A percentile compares a stretch with the other conserved stretches of the same genome.
phyloP scores from a whole-genome alignment of 257 asterid genomes.

The Parsonsia alboflavescens region DNA sequence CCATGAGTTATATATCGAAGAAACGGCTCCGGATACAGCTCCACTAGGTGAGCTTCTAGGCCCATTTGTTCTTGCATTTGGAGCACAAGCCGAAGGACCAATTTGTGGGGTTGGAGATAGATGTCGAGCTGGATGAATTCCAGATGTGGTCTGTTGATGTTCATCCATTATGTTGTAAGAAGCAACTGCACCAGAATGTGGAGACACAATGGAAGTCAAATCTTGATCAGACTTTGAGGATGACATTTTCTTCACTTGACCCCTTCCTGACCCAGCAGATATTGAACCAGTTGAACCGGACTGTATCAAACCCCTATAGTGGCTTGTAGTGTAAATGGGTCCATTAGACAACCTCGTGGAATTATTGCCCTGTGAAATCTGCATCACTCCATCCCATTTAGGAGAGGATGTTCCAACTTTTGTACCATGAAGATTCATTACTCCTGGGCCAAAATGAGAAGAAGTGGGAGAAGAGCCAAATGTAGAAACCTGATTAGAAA shows the following conservation, averaged over 20 bases:
- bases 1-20: conserved; percentile 50
- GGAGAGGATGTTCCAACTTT: conserved; percentile 61
- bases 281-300: conserved; percentile 60
- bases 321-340: conserved; percentile 25
- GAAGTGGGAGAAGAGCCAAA: conserved; percentile 46
- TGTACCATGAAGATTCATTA: conserved; percentile 34
- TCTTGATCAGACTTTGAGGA: conserved; percentile 91
- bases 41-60: conserved; percentile 37
- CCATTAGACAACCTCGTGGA: conserved; percentile 16
- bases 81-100: conserved; percentile 35
- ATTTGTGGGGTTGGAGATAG: conserved; percentile 39
- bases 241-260: conserved; percentile 46
- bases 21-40: conserved; percentile 38
- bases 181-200: conserved; percentile 54
- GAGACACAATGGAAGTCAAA: conserved; percentile 59
- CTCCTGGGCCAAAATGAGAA: conserved; percentile 53
- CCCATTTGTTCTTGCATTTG: conserved; percentile 37
- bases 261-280: conserved; percentile 43
- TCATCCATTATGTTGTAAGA: conserved; percentile 49
- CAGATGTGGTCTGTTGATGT: conserved; percentile 46
- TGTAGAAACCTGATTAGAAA: conserved; percentile 41
- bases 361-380: conserved; percentile 34
- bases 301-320: conserved; percentile 48
- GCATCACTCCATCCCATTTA: conserved; percentile 59
- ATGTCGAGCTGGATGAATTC: conserved; percentile 38